These are phyloP conservation scores for Hypoxylon intermedium DNA, from an alignment of 495 filamentous ascomycete species.

Conservation along the genomic window DNA sequence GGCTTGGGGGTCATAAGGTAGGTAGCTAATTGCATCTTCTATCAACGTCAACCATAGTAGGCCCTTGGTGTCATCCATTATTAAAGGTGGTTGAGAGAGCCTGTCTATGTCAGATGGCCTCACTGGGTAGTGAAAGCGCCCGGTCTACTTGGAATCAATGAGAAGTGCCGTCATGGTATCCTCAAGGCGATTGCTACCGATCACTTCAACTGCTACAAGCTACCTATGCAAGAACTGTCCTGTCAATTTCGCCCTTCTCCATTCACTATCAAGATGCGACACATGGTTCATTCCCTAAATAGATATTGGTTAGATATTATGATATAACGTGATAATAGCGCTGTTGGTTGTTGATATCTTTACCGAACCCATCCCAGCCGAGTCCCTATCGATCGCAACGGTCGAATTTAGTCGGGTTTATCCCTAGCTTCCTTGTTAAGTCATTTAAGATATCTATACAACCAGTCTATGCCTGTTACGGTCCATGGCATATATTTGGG, in stretches of 20 bases:
- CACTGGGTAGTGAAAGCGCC: too few species aligned
- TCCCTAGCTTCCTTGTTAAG: background rate
- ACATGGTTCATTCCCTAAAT: background rate
- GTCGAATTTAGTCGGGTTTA: background rate
- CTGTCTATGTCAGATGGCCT: too few species aligned
- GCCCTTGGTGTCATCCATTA: too few species aligned
- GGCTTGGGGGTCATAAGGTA: conserved; percentile 4
- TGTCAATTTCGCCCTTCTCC: background rate
- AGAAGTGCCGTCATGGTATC: too few species aligned
- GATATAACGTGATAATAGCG: conserved; percentile 17
- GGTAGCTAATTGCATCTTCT: too few species aligned
- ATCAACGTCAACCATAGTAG: too few species aligned
- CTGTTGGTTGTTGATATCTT: conserved; percentile 21
- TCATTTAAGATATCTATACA: conserved; percentile 21
- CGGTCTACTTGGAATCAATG: too few species aligned
- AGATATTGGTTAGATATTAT: conserved; percentile 2
- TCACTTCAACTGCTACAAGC: background rate
- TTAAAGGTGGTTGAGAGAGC: too few species aligned
- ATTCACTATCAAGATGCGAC: background rate
- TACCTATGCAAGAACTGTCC: background rate
- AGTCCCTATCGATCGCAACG: conserved; percentile 18
- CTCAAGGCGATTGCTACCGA: too few species aligned
- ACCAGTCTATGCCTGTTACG: conserved; percentile 11
- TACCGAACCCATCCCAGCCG: conserved; percentile 12
- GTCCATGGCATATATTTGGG: conserved; percentile 7